phyloP scores from a whole-genome alignment of 257 asterid genomes.

The Solanum arcanum region DNA sequence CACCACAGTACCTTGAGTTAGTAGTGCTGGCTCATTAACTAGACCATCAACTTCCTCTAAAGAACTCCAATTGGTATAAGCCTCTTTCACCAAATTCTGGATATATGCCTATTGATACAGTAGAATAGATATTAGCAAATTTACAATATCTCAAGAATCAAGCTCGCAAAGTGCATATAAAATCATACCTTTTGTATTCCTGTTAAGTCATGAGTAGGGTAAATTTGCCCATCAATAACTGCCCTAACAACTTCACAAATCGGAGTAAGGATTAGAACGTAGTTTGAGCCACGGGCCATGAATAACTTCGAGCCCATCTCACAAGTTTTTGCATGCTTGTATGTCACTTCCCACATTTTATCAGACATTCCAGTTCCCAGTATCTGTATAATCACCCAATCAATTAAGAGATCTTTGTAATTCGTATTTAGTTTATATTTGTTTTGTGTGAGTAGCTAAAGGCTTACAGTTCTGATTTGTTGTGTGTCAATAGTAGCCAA shows the following conservation, averaged over 20 bases:
- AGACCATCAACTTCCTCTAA: conserved; percentile 36
- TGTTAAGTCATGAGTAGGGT: conserved; percentile 6
- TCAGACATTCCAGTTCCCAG: conserved; percentile 70
- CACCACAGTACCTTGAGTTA: conserved; percentile 31
- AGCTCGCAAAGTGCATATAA: background rate
- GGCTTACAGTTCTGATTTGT: conserved; percentile 39
- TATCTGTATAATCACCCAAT: conserved; percentile 15
- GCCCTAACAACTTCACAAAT: conserved; percentile 43
- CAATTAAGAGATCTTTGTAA: background rate
- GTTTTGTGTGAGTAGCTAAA: background rate
- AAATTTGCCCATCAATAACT: conserved; percentile 21
- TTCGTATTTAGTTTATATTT: background rate
- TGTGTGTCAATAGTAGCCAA: conserved; percentile 20
- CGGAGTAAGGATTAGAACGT: conserved; percentile 23
- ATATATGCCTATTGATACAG: conserved; percentile 15
- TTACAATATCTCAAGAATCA: background rate
- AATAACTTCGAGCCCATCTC: conserved; percentile 45
- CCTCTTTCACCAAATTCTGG: conserved; percentile 36
- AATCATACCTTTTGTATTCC: conserved; percentile 15
- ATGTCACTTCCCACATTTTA: conserved; percentile 50
- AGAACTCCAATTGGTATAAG: conserved; percentile 40
- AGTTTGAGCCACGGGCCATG: conserved; percentile 15
- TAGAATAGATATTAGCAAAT: background rate
- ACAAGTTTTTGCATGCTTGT: conserved; percentile 54
- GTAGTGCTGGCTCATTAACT: conserved; percentile 16